phyloP scores from a whole-genome alignment of 106 monocot genomes.

The Dendrobium officinale region DNA sequence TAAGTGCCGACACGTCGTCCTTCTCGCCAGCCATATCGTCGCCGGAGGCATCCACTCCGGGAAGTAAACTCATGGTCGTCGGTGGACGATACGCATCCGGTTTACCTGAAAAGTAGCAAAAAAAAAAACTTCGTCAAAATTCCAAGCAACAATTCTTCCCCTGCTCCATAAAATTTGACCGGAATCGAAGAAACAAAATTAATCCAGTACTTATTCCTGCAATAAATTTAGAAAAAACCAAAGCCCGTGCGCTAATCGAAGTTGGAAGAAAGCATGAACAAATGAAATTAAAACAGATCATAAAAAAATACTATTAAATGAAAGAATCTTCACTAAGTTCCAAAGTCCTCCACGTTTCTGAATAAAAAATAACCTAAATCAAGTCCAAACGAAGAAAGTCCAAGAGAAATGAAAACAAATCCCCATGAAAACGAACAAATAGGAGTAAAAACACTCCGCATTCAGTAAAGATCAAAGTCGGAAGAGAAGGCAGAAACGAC shows the following conservation, averaged over 20 bases:
- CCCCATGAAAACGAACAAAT: not conserved
- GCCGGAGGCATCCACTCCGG: constrained; percentile 17
- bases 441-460: not conserved
- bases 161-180: too few relatives aligned
- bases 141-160: too few relatives aligned
- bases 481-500: not conserved
- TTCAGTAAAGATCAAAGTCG: not conserved
- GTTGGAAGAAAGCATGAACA: not conserved
- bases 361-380: too few relatives aligned
- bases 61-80: constrained; percentile 51
- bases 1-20: not conserved
- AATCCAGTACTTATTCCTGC: too few relatives aligned
- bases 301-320: not conserved
- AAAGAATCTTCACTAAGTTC: not conserved
- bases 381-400: too few relatives aligned
- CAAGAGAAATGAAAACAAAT: too few relatives aligned
- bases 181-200: too few relatives aligned
- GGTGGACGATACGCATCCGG: constrained; percentile 27
- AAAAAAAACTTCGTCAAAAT: not conserved
- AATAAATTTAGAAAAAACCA: too few relatives aligned
- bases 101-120: constrained; percentile 15
- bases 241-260: not conserved
- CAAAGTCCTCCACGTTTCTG: too few relatives aligned
- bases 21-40: constrained; percentile 1
- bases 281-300: not conserved